Conservation (phyloP, 2,329 filamentous ascomycete species). For the Colletotrichum brevisporum region DNA sequence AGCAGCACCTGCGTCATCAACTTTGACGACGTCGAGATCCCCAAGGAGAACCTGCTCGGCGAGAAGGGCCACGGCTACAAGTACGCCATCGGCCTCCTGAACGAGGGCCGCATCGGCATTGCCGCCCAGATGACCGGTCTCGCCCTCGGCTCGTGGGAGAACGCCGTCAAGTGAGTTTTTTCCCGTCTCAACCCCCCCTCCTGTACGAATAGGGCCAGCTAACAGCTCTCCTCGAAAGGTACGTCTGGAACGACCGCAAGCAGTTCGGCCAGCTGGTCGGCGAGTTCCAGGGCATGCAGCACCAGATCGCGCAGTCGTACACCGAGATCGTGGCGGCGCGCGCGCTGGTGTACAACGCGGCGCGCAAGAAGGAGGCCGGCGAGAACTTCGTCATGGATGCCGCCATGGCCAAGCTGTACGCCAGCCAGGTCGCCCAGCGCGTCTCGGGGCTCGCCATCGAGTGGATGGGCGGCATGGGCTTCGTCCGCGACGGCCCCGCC, state of each 20-base stretch:
- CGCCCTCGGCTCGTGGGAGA: conserved; percentile 94
- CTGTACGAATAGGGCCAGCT: too few species aligned
- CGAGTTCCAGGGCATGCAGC: conserved; percentile 99
- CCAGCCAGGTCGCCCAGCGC: conserved; percentile 90
- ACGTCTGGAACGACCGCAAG: conserved; percentile 98
- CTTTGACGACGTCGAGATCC: conserved; percentile 95
- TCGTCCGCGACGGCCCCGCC: conserved; percentile 93
- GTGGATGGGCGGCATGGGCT: conserved; percentile 99
- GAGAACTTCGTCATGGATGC: conserved; percentile 96
- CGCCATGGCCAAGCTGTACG: conserved; percentile 97
- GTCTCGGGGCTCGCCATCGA: conserved; percentile 91
- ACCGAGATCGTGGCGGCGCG: conserved; percentile 93
- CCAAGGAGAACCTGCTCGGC: conserved; percentile 89
- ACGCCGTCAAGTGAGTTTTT: conserved; percentile 79
- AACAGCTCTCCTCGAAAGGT: conserved; percentile 59
- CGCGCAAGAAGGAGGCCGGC: conserved; percentile 97
- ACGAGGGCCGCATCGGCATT: conserved; percentile 98
- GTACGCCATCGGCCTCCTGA: conserved; percentile 93
- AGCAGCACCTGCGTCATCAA: conserved; percentile 97
- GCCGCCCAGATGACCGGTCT: conserved; percentile 99
- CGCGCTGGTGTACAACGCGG: conserved; percentile 94
- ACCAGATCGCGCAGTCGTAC: conserved; percentile 97
- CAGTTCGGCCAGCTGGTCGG: conserved; percentile 96
- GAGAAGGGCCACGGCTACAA: conserved; percentile 95
- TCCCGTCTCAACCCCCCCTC: not conserved